Conservation (phyloP, 768 basidiomycete genomes). For the Candolleomyces eurysporus region DNA sequence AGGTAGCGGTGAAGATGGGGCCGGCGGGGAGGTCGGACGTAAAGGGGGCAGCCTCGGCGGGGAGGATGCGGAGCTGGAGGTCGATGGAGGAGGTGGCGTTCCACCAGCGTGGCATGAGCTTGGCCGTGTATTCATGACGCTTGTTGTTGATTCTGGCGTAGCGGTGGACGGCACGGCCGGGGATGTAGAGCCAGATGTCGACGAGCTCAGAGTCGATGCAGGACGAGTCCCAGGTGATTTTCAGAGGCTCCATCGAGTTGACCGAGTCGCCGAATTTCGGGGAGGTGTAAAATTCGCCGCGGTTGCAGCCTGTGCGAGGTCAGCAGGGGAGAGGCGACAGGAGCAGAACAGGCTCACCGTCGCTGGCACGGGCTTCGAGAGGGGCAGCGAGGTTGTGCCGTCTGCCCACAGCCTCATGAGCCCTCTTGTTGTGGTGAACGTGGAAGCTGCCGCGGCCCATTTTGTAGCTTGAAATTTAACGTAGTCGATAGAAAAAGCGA, state of each 20-base stretch:
- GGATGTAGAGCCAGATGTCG: constrained; percentile 71
- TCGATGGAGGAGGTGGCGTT: constrained; percentile 45
- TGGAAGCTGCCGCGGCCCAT: no score
- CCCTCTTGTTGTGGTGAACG: no score
- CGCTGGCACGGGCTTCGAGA: not conserved
- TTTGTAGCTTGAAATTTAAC: no score
- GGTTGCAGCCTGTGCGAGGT: constrained; percentile 40
- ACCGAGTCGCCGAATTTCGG: constrained; percentile 50
- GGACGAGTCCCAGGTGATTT: constrained; percentile 61
- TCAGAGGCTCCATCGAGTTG: constrained; percentile 39
- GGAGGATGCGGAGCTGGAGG: constrained; percentile 62
- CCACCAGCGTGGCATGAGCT: constrained; percentile 70
- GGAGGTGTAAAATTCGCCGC: constrained; percentile 60
- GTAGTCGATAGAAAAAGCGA: no score
- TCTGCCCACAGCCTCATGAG: no score
- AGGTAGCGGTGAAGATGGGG: constrained; percentile 68
- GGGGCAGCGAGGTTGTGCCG: no score
- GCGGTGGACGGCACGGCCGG: constrained; percentile 45
- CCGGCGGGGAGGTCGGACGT: constrained; percentile 56
- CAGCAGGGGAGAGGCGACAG: not conserved
- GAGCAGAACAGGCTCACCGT: not conserved
- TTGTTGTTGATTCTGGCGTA: constrained; percentile 54
- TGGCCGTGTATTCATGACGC: constrained; percentile 47
- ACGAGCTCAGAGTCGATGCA: constrained; percentile 50
- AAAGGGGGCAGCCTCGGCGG: constrained; percentile 48